Percentiles rank a stretch among this genome's conserved stretches.
phyloP scores from a whole-genome alignment of 305 asterid genomes.

The Coffea humblotiana region DNA sequence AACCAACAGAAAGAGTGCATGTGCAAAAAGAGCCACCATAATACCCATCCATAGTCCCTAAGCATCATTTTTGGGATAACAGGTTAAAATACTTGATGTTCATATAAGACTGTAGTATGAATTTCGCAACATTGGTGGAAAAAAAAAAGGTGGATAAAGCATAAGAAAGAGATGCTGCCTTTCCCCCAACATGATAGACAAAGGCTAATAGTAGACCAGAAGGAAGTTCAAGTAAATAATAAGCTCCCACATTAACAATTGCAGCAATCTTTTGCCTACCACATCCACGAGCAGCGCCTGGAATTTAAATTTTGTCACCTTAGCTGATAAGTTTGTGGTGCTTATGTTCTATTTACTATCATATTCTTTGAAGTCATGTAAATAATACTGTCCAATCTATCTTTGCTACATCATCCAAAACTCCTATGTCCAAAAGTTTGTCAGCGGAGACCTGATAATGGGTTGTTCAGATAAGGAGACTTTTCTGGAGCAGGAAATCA shows the following conservation, averaged over 20 bases:
- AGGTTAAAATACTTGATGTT: not conserved
- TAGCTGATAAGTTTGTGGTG: too few relatives aligned
- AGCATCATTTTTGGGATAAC: not conserved
- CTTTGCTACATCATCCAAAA: not conserved
- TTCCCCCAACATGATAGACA: slow-evolving; percentile 13
- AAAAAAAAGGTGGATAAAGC: not conserved
- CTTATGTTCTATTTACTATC: too few relatives aligned
- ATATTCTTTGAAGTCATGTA: too few relatives aligned
- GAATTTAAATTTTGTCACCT: not conserved
- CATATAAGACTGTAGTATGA: too few relatives aligned
- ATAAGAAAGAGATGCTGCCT: not conserved
- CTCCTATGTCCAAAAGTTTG: not conserved
- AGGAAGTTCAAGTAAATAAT: slow-evolving; percentile 23
- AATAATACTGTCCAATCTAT: not conserved
- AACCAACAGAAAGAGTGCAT: slow-evolving; percentile 15
- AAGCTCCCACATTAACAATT: slow-evolving; percentile 21
- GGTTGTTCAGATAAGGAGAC: not conserved
- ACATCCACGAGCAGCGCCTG: slow-evolving; percentile 20
- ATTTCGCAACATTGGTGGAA: not conserved
- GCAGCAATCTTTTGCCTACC: slow-evolving; percentile 28
- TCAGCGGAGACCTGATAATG: not conserved
- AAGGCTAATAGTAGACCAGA: slow-evolving; percentile 9
- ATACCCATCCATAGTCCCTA: slow-evolving; percentile 24
- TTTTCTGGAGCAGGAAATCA: not conserved
- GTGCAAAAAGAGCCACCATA: slow-evolving; percentile 16